Evolutionary conservation across 1,284 basidiomycete genomes (phyloP).

Genomic region (Sphaerobolus stellatus): DNA sequence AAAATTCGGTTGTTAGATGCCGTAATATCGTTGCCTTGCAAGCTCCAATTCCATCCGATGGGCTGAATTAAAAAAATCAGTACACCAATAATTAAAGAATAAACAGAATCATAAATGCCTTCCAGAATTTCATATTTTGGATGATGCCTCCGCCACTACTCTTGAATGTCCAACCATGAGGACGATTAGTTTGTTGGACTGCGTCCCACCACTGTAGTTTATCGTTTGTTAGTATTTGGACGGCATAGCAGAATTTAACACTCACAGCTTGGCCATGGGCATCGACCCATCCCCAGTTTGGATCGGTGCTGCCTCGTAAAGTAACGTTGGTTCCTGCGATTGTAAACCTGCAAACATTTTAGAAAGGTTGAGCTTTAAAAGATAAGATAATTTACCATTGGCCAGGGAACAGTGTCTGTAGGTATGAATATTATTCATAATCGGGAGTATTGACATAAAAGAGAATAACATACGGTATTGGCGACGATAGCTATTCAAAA

Average conservation of each 20-base stretch:
- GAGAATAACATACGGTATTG: neutral
- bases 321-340: slow-evolving; percentile 54
- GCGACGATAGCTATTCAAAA: neutral
- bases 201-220: slow-evolving; percentile 57
- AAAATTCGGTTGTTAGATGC: slow-evolving; percentile 54
- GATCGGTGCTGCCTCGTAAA: slow-evolving; percentile 50
- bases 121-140: slow-evolving; percentile 48
- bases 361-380: neutral
- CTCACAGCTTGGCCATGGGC: slow-evolving; percentile 55
- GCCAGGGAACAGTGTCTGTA: neutral
- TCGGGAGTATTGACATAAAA: neutral
- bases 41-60: slow-evolving; percentile 50
- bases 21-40: slow-evolving; percentile 40
- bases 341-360: neutral
- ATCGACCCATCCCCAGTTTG: slow-evolving; percentile 62
- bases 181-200: slow-evolving; percentile 52
- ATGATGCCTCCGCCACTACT: slow-evolving; percentile 3
- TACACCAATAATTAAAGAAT: neutral
- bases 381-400: neutral
- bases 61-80: slow-evolving; percentile 35
- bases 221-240: neutral
- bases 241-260: neutral
- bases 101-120: slow-evolving; percentile 34
- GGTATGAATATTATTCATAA: neutral
- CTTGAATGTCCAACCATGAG: slow-evolving; percentile 51